Conservation (phyloP, 768 basidiomycete species). For the Podaxis rugospora region DNA sequence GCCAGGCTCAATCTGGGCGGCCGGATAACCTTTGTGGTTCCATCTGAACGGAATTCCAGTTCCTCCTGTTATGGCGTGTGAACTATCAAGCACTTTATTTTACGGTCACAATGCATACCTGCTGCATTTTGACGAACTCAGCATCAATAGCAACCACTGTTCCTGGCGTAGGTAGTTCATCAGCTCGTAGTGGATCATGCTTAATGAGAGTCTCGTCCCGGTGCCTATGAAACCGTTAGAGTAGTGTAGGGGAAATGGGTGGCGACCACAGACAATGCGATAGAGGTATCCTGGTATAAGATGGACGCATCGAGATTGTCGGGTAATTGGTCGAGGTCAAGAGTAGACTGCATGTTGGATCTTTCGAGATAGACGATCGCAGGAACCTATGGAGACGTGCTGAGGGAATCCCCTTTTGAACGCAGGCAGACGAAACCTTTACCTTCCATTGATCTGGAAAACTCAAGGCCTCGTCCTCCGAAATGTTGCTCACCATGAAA, state of each 20-base stretch:
- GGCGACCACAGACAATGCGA: slow-evolving; percentile 59
- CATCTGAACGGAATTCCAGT: slow-evolving; percentile 91
- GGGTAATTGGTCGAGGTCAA: slow-evolving; percentile 67
- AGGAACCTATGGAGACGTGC: slow-evolving; percentile 51
- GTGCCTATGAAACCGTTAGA: slow-evolving; percentile 43
- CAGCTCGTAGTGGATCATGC: slow-evolving; percentile 65
- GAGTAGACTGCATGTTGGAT: slow-evolving; percentile 45
- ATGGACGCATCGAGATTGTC: slow-evolving; percentile 68
- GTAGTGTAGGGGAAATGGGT: not conserved
- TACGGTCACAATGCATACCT: slow-evolving; percentile 39
- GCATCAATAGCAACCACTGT: slow-evolving; percentile 94
- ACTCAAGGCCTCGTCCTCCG: slow-evolving; percentile 83
- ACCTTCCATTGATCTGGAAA: slow-evolving; percentile 95
- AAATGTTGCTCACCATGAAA: slow-evolving; percentile 81
- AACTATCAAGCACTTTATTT: not conserved
- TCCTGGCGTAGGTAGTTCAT: slow-evolving; percentile 82
- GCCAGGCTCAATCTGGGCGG: slow-evolving; percentile 91
- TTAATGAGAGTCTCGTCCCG: slow-evolving; percentile 70
- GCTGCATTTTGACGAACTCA: slow-evolving; percentile 96
- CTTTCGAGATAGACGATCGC: slow-evolving; percentile 90
- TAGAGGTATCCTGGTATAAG: slow-evolving; percentile 81
- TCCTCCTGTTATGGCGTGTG: slow-evolving; percentile 64
- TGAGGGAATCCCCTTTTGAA: not conserved
- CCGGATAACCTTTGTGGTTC: slow-evolving; percentile 86
- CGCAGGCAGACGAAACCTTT: slow-evolving; percentile 14